Conservation (phyloP, 306 rosid genomes). For the Quercus rubra region DNA sequence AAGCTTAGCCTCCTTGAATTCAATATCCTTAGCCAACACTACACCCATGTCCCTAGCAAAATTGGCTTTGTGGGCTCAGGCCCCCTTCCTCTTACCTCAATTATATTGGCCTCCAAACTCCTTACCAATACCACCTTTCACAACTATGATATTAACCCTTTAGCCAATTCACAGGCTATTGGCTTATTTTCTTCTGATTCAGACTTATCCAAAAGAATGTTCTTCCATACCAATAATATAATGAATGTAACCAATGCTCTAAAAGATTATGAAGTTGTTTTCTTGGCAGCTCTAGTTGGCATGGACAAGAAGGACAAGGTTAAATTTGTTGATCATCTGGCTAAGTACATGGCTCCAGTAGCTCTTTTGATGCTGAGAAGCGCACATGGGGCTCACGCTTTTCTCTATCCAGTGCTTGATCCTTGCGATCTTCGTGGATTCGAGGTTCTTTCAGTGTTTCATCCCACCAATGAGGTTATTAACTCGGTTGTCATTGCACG, state of each 20-base stretch:
- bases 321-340: conserved; percentile 51
- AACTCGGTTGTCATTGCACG: conserved; percentile 67
- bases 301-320: conserved; percentile 59
- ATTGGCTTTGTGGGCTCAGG: conserved; percentile 83
- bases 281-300: conserved; percentile 83
- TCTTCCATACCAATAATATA: conserved; percentile 60
- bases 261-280: conserved; percentile 54
- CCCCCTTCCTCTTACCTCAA: conserved; percentile 82
- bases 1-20: conserved; percentile 72
- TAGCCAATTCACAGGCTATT: conserved; percentile 60
- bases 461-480: conserved; percentile 70
- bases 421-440: conserved; percentile 62
- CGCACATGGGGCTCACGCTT: conserved; percentile 71
- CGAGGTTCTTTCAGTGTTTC: conserved; percentile 66
- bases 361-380: conserved; percentile 72
- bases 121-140: conserved; percentile 51
- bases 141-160: conserved; percentile 62
- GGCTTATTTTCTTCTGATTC: conserved; percentile 47
- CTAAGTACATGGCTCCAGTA: conserved; percentile 54
- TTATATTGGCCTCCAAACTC: conserved; percentile 68
- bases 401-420: conserved; percentile 74
- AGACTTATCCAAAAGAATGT: conserved; percentile 54
- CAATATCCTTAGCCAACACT: conserved; percentile 54
- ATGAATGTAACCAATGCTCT: conserved; percentile 42
- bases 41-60: conserved; percentile 23